Evolutionary conservation across 1,139 yeast species (phyloP), one percentile per base, ranked within the genome.

Genomic region (Pichia sp.): DNA sequence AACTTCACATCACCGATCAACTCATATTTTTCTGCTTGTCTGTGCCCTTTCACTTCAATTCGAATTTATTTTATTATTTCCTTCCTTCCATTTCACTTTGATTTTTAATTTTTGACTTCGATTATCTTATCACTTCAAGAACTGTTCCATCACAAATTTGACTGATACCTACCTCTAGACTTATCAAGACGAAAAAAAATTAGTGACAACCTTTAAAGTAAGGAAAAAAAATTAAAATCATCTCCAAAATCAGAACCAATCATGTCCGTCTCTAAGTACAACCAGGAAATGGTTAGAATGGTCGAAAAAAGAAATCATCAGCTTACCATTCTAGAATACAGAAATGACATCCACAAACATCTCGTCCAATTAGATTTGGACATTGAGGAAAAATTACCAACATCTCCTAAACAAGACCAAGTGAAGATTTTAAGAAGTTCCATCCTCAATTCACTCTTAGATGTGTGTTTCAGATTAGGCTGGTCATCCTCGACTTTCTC

Each of bases 401-500:
- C 45, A 12, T 38, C 39, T 22, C 51, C 53, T 2, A 17, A 45
- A 10, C 44, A 42, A 23, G 40, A 42, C 22, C 46, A 32, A 36
- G 45, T 53, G 10, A 31, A 34, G 22, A 27, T 33, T 9, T 32
- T 42, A 20, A 45, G 58, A 40, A 34, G 39, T 14, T 42, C 46
- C 1, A 59, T 73, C 35, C 58, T 74, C 32, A 77, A 72, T 51
- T 71, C 72, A 40, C 55, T 74, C 38, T 66, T 71, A 67, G 78
- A 73, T 46, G 76, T 72, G 23, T 48, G 46, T 18, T 67, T 66
- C 46, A 68, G 68, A 51, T 59, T 72, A 37, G 60, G 61, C 38
- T 65, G 74, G 55, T 61, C 72, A 17, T 65, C 67, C 45, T 61
- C 70, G 17, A 73, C 78, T 4, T 74, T 74, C 49, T 74, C 77